Base-by-base conservation (phyloP, 352 stramenopile genomes). In the Globisporangium cederbergense region DNA sequence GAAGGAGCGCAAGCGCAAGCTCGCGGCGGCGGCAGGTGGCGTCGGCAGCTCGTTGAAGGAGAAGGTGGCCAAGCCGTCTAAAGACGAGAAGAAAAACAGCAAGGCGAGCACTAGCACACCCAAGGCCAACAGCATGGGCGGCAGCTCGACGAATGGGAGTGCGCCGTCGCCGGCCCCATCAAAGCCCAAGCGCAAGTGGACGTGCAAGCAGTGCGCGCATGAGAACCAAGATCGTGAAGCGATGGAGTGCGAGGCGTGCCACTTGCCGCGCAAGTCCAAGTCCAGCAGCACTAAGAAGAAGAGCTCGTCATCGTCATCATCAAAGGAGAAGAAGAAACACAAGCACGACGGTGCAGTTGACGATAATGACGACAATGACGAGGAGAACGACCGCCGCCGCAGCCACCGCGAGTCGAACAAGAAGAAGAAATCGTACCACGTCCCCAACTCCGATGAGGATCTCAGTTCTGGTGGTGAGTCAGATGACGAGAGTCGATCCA, bases 361-460 rank as follows among this genome's bases (percentile, higher is more conserved):
- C 4, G 60, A 78, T 3, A 72, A 78, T 8, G 45, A 56, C 32
- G 56, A 57, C 18, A 9, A 54, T 68, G 55, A 67, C 38, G 71
- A 74, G 32, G 71, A 74, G 28, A 66, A 74, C 60, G 82, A 78
- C 13, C 69, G 67, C 14, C 75, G 81, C 8, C 80, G 83, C 25
- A 93, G 84, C 56, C 72, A 76, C 52, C 86, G 86, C 46, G 76
- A 86, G 7, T 63, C 67, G 30, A 89, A 90, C 61, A 88, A 79
- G 70, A 87, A 84, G 59, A 70, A 76, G 28, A 91, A 89, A 53
- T 90, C 85, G 52, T 95, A 96, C 68, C 83, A 80, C 51, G 73
- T 95, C 8, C 86, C 81, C 7, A 82, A 89, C 62, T 96, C 86
- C 50, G 88, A 96, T 62, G 86, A 93, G 38, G 87, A 95, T 46